Percentiles rank a stretch among this genome's conserved stretches.
These are phyloP conservation scores for Fragaria iinumae DNA, from an alignment of 306 rosid species.

Conservation along the genomic window DNA sequence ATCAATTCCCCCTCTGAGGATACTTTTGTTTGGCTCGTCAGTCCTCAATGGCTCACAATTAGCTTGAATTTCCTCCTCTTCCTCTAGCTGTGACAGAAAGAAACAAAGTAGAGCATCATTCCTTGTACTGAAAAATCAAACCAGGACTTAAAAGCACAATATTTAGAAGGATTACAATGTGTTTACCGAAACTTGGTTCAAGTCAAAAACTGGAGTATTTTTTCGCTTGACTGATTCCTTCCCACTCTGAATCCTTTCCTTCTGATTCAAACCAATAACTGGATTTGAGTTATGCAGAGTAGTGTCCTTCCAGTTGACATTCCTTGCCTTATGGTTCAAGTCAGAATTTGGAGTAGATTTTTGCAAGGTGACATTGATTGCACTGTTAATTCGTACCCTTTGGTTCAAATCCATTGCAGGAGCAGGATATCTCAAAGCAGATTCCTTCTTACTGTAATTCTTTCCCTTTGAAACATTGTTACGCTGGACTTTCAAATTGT, in stretches of 20 bases:
- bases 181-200: conserved; percentile 94
- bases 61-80: conserved; percentile 77
- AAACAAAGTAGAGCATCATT: conserved; percentile 13
- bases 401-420: conserved; percentile 39
- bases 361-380: conserved; percentile 33
- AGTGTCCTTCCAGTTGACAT: conserved; percentile 43
- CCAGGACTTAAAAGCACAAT: conserved; percentile 15
- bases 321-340: conserved; percentile 63
- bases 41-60: conserved; percentile 41
- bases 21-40: conserved; percentile 69
- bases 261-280: conserved; percentile 52
- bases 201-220: conserved; percentile 57
- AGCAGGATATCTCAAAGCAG: conserved; percentile 25
- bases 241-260: conserved; percentile 53
- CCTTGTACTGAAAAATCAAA: conserved; percentile 14
- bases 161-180: not conserved
- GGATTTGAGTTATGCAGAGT: conserved; percentile 37
- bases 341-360: conserved; percentile 47
- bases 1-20: conserved; percentile 48
- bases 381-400: conserved; percentile 45
- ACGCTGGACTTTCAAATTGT: conserved; percentile 41
- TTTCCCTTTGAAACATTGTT: conserved; percentile 40
- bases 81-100: conserved; percentile 59
- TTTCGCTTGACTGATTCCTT: conserved; percentile 57
- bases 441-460: conserved; percentile 51